A percentile compares a stretch with the other conserved stretches of the same genome.
These are phyloP conservation scores for Trichocomaceae sp. DNA, from an alignment of 2,329 filamentous ascomycete genomes.

Conservation along the genomic window DNA sequence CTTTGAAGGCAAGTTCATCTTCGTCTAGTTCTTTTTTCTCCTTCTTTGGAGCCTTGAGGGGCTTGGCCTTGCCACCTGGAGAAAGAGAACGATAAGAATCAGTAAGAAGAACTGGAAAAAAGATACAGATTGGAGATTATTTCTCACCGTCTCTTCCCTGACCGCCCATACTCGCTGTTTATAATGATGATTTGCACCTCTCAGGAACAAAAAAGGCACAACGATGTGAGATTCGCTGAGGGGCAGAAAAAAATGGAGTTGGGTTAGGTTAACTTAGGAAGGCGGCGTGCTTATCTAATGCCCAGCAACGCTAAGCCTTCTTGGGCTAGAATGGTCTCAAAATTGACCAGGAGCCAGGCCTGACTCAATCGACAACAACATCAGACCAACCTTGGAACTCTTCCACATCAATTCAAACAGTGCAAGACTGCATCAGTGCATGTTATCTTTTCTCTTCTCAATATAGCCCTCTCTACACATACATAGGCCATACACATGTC, in stretches of 20 bases:
- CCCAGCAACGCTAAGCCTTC: constrained; percentile 8
- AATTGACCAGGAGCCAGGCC: not conserved
- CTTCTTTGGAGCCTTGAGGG: constrained; percentile 86
- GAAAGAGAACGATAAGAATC: constrained; percentile 17
- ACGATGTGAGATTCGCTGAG: constrained; percentile 13
- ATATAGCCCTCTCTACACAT: not conserved
- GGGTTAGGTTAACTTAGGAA: too few relatives aligned
- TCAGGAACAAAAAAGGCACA: constrained; percentile 2
- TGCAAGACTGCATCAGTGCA: not conserved
- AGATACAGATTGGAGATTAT: too few relatives aligned
- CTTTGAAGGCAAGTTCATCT: constrained; percentile 72
- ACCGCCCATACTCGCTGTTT: constrained; percentile 53
- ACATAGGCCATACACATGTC: constrained; percentile 17
- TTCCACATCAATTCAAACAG: not conserved
- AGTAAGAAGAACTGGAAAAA: not conserved
- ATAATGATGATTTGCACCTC: constrained; percentile 5
- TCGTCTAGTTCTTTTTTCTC: constrained; percentile 75
- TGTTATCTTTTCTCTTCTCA: not conserved
- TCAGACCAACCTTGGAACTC: too few relatives aligned
- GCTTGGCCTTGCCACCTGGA: constrained; percentile 73
- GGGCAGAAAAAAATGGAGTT: constrained; percentile 15
- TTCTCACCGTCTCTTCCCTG: constrained; percentile 58
- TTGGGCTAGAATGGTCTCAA: constrained; percentile 1
- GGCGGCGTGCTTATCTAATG: constrained; percentile 13
- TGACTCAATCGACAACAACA: not conserved